phyloP scores from a whole-genome alignment of 1,284 basidiomycete genomes.

The Inonotus obliquus region DNA sequence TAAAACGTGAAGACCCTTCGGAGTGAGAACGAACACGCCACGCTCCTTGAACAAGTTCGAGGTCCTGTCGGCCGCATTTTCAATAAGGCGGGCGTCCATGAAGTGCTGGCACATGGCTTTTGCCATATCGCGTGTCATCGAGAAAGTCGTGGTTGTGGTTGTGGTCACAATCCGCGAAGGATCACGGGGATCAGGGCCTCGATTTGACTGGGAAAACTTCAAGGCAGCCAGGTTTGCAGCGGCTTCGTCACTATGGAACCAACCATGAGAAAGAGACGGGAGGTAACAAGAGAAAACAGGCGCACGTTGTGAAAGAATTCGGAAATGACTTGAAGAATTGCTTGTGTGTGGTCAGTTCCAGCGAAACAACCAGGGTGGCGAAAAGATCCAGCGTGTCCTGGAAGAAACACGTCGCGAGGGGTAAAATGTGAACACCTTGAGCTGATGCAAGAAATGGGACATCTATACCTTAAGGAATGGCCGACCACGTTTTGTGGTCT shows the following conservation, averaged over 20 bases:
- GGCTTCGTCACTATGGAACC: slow-evolving; percentile 79
- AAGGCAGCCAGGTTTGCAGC: slow-evolving; percentile 90
- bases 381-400: slow-evolving; percentile 98
- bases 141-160: slow-evolving; percentile 98
- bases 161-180: slow-evolving; percentile 96
- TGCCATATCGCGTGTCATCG: slow-evolving; percentile 99
- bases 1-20: slow-evolving; percentile 97
- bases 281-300: slow-evolving; percentile 25
- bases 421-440: slow-evolving; percentile 17
- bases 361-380: slow-evolving; percentile 92
- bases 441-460: background rate
- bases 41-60: slow-evolving; percentile 95
- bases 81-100: slow-evolving; percentile 97
- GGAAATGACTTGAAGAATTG: slow-evolving; percentile 95
- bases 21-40: slow-evolving; percentile 92
- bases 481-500: slow-evolving; percentile 90
- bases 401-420: slow-evolving; percentile 14
- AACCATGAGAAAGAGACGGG: background rate
- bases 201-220: slow-evolving; percentile 98
- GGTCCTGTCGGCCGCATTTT: slow-evolving; percentile 89
- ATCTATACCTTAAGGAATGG: slow-evolving; percentile 82
- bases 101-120: slow-evolving; percentile 99
- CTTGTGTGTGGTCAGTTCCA: slow-evolving; percentile 85
- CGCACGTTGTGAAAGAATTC: slow-evolving; percentile 94
- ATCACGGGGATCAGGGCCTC: slow-evolving; percentile 95